Evolutionary conservation across 345 rosid species (phyloP).

Genomic region (Noccaea caerulescens): DNA sequence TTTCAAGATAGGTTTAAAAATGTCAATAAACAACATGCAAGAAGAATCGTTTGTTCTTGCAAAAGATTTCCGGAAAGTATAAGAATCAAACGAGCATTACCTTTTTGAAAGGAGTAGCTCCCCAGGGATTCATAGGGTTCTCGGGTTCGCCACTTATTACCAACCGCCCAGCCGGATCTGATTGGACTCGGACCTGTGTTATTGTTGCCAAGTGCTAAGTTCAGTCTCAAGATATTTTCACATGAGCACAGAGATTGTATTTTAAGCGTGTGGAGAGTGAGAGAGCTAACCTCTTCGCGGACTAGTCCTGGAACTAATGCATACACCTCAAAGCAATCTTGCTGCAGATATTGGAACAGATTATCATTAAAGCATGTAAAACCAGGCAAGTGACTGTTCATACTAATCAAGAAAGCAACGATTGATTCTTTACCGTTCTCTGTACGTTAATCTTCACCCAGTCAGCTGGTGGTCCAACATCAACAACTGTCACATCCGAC

Average conservation of each 20-base stretch:
- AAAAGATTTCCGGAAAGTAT: neutral
- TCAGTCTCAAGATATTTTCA: slow-evolving; percentile 1
- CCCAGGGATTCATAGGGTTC: slow-evolving; percentile 90
- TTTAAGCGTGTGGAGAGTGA: neutral
- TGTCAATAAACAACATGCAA: neutral
- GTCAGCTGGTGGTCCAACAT: slow-evolving; percentile 88
- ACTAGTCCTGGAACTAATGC: slow-evolving; percentile 92
- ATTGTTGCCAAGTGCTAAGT: slow-evolving; percentile 2
- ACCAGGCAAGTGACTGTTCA: slow-evolving; percentile 9
- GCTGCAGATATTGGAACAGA: slow-evolving; percentile 47
- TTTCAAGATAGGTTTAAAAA: neutral
- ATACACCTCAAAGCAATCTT: slow-evolving; percentile 89
- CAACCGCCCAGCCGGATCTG: slow-evolving; percentile 90
- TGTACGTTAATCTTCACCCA: slow-evolving; percentile 96
- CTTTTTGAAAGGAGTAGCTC: slow-evolving; percentile 91
- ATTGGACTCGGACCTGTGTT: slow-evolving; percentile 84
- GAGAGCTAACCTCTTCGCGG: slow-evolving; percentile 77
- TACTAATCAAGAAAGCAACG: slow-evolving; percentile 10
- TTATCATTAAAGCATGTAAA: slow-evolving; percentile 15
- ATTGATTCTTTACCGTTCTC: slow-evolving; percentile 55
- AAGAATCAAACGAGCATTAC: slow-evolving; percentile 36
- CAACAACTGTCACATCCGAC: slow-evolving; percentile 63
- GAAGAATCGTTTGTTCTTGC: neutral
- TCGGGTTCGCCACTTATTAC: slow-evolving; percentile 96
- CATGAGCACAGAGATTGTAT: neutral